phyloP scores from a whole-genome alignment of 2,329 filamentous ascomycete genomes.

The Cadophora gregata region DNA sequence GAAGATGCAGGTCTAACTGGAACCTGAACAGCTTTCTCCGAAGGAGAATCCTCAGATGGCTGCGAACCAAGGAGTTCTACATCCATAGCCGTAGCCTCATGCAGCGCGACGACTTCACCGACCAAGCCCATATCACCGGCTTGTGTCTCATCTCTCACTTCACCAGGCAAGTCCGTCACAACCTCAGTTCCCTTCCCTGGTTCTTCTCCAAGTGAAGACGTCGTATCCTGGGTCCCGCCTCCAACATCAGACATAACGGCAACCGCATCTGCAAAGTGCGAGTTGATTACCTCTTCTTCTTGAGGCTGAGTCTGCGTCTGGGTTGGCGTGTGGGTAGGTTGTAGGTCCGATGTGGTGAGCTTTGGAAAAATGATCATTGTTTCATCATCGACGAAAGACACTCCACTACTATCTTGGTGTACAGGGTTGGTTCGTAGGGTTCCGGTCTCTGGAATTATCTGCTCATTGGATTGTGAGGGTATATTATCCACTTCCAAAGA shows the following conservation, averaged over 20 bases:
- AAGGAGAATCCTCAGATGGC: background rate
- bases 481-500: background rate
- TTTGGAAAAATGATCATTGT: background rate
- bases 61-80: background rate
- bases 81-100: background rate
- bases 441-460: background rate
- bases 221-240: constrained; percentile 1
- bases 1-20: background rate
- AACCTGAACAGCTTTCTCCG: background rate
- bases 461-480: background rate
- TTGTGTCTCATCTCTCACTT: background rate
- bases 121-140: background rate
- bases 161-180: background rate
- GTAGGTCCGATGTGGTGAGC: background rate
- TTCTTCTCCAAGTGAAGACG: background rate
- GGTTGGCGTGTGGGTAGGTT: constrained; percentile 7
- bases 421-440: background rate
- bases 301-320: background rate
- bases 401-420: background rate
- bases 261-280: constrained; percentile 15
- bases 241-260: constrained; percentile 19
- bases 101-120: background rate
- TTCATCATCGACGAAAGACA: constrained; percentile 6
- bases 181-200: background rate
- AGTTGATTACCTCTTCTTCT: background rate